Percentiles rank a stretch among this genome's conserved stretches.
Conservation (phyloP, 768 basidiomycete genomes). For the Boletus pseudo-olivaceus region DNA sequence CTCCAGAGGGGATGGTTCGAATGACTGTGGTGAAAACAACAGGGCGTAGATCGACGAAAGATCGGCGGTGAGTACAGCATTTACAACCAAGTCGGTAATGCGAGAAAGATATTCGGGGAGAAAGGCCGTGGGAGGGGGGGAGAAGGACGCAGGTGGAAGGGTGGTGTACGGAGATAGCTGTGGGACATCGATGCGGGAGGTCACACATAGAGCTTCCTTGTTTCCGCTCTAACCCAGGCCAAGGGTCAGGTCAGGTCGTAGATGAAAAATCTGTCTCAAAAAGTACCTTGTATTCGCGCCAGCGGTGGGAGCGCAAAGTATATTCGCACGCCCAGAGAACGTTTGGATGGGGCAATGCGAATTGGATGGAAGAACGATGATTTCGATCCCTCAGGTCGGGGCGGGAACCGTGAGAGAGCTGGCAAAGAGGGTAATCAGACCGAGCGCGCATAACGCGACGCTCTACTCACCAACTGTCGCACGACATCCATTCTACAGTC, state of each 20-base stretch:
- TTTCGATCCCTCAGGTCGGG: conserved; percentile 73
- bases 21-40: conserved; percentile 47
- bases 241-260: conserved; percentile 2
- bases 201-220: conserved; percentile 26
- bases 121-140: conserved; percentile 32
- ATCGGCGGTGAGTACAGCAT: conserved; percentile 49
- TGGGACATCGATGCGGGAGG: conserved; percentile 19
- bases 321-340: conserved; percentile 71
- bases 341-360: conserved; percentile 56
- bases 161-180: conserved; percentile 28
- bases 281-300: conserved; percentile 56
- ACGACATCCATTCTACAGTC: conserved; percentile 71
- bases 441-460: background rate
- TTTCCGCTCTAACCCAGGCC: conserved; percentile 28
- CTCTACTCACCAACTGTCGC: conserved; percentile 51
- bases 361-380: conserved; percentile 69
- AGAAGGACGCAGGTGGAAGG: conserved; percentile 24
- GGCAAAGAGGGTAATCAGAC: conserved; percentile 4
- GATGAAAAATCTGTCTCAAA: background rate
- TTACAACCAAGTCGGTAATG: conserved; percentile 51
- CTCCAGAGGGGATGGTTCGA: conserved; percentile 41
- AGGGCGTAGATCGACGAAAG: conserved; percentile 49
- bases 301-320: conserved; percentile 57
- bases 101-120: conserved; percentile 38
- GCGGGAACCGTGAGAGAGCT: conserved; percentile 63